Conservation (phyloP, 1,284 basidiomycete genomes). For the Tremellales sp. region DNA sequence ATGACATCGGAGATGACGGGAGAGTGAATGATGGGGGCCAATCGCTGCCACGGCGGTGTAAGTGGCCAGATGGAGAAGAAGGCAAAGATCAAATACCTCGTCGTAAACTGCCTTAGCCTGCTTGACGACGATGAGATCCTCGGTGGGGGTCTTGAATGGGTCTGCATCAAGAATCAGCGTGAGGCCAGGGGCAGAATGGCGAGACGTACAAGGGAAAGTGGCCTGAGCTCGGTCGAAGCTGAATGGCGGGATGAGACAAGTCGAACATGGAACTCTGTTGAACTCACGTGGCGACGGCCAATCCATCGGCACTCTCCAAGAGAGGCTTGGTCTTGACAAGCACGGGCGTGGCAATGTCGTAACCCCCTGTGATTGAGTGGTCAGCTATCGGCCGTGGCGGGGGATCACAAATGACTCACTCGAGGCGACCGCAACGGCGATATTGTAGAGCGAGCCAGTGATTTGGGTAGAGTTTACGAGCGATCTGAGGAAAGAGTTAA, state of each 20-base stretch:
- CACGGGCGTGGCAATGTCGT: slow-evolving; percentile 44
- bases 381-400: slow-evolving; percentile 1
- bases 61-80: background rate
- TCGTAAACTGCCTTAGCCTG: slow-evolving; percentile 48
- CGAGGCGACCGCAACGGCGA: slow-evolving; percentile 36
- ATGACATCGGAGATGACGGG: slow-evolving; percentile 41
- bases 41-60: slow-evolving; percentile 22
- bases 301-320: slow-evolving; percentile 43
- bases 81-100: slow-evolving; percentile 25
- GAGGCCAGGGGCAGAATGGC: background rate
- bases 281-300: slow-evolving; percentile 45
- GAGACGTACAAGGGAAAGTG: slow-evolving; percentile 44
- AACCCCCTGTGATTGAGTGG: slow-evolving; percentile 26
- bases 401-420: slow-evolving; percentile 28
- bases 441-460: slow-evolving; percentile 42
- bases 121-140: slow-evolving; percentile 46
- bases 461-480: slow-evolving; percentile 41
- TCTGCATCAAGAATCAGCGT: slow-evolving; percentile 21
- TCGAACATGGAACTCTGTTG: background rate
- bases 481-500: slow-evolving; percentile 15
- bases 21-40: slow-evolving; percentile 35
- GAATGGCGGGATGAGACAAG: slow-evolving; percentile 1
- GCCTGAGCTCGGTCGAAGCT: slow-evolving; percentile 46
- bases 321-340: slow-evolving; percentile 43
- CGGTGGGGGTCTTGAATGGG: slow-evolving; percentile 48